phyloP scores from a whole-genome alignment of 495 filamentous ascomycete genomes.

The Penicillium arizonense region DNA sequence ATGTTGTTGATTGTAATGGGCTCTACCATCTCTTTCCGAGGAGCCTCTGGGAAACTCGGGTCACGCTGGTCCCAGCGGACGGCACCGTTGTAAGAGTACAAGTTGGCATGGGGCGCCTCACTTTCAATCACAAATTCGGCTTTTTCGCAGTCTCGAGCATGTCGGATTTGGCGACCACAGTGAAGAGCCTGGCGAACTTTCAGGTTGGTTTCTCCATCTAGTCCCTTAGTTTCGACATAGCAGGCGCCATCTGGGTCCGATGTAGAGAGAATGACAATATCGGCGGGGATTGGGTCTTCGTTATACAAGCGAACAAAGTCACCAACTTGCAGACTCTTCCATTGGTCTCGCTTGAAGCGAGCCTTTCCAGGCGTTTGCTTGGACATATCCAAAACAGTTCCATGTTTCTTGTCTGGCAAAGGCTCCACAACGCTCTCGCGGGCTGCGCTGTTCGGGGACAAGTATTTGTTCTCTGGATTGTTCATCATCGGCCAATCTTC shows the following conservation, averaged over 20 bases:
- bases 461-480: slow-evolving; percentile 22
- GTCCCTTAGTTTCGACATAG: slow-evolving; percentile 96
- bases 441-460: slow-evolving; percentile 35
- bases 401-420: slow-evolving; percentile 46
- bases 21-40: slow-evolving; percentile 78
- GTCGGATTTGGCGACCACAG: slow-evolving; percentile 78
- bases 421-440: slow-evolving; percentile 31
- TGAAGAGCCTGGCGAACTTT: slow-evolving; percentile 92
- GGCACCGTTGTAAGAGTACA: slow-evolving; percentile 89
- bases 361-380: slow-evolving; percentile 60
- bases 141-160: slow-evolving; percentile 88
- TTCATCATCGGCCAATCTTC: slow-evolving; percentile 34
- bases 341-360: slow-evolving; percentile 85
- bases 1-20: slow-evolving; percentile 93
- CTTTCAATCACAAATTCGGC: slow-evolving; percentile 87
- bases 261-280: slow-evolving; percentile 92
- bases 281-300: slow-evolving; percentile 92
- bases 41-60: slow-evolving; percentile 54
- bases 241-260: slow-evolving; percentile 94
- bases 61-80: slow-evolving; percentile 82
- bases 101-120: slow-evolving; percentile 86
- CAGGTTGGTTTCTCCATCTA: slow-evolving; percentile 97
- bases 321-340: slow-evolving; percentile 95
- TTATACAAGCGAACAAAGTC: slow-evolving; percentile 98
- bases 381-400: slow-evolving; percentile 63